Evolutionary conservation across 1,284 basidiomycete genomes (phyloP).

Genomic region (Crepidotus sp.): DNA sequence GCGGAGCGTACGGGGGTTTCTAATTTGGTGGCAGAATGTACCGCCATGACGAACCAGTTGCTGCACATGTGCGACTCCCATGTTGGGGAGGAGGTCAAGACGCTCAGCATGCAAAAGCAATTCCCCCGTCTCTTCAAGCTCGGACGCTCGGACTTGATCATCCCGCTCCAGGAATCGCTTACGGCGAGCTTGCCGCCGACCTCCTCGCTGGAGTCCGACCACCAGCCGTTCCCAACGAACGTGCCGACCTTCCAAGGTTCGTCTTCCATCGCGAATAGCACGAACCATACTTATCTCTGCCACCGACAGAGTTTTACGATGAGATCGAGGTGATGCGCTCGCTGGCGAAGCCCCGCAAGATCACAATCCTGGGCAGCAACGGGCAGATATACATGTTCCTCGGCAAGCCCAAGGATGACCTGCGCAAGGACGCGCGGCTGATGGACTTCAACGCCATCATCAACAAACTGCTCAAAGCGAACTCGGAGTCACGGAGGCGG

Average conservation of each 20-base stretch:
- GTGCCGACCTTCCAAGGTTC: slow-evolving; percentile 73
- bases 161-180: slow-evolving; percentile 91
- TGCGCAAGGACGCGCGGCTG: slow-evolving; percentile 93
- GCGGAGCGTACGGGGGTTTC: slow-evolving; percentile 34
- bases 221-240: slow-evolving; percentile 78
- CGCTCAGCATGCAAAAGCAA: slow-evolving; percentile 52
- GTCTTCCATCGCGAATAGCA: slow-evolving; percentile 16
- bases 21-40: slow-evolving; percentile 46
- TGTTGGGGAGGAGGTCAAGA: slow-evolving; percentile 34
- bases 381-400: slow-evolving; percentile 87
- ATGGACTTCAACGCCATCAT: slow-evolving; percentile 99
- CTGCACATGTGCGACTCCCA: slow-evolving; percentile 57
- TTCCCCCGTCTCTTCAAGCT: slow-evolving; percentile 56
- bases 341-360: slow-evolving; percentile 87
- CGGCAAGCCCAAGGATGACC: slow-evolving; percentile 96
- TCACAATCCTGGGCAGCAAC: slow-evolving; percentile 79
- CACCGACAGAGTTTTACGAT: slow-evolving; percentile 59
- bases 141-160: slow-evolving; percentile 63
- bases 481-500: slow-evolving; percentile 85
- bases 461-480: slow-evolving; percentile 92
- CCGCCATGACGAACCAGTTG: slow-evolving; percentile 60
- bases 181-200: slow-evolving; percentile 81
- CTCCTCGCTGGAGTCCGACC: slow-evolving; percentile 45
- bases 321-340: slow-evolving; percentile 91
- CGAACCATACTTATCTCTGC: not conserved